Percentiles rank a stretch among this genome's conserved stretches.
Evolutionary conservation across 768 basidiomycete species (phyloP).

Genomic region (Tephrocybe sp.): DNA sequence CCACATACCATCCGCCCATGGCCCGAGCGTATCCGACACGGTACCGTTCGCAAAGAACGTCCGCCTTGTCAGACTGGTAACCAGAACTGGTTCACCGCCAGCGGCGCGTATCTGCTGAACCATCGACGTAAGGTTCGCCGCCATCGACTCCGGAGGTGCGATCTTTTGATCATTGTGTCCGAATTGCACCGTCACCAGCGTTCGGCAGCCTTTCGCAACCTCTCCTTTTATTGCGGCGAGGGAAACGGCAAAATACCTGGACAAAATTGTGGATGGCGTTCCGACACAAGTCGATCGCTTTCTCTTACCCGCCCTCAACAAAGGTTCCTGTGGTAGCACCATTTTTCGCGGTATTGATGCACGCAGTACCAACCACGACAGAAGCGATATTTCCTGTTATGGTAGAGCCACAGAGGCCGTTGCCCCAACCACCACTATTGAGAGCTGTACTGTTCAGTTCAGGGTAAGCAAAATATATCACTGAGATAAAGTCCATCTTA

Average conservation of each 20-base stretch:
- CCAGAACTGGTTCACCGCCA: conserved; percentile 39
- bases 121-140: conserved; percentile 40
- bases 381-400: conserved; percentile 32
- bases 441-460: conserved; percentile 25
- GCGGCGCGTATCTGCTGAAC: conserved; percentile 34
- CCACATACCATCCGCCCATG: conserved; percentile 37
- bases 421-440: conserved; percentile 42
- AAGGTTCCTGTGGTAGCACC: conserved; percentile 41
- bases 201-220: conserved; percentile 34
- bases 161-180: conserved; percentile 42
- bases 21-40: conserved; percentile 33
- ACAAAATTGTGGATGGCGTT: too few relatives aligned
- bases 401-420: conserved; percentile 38
- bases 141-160: conserved; percentile 43
- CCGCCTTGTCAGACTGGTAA: conserved; percentile 41
- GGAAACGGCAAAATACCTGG: conserved; percentile 35
- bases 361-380: conserved; percentile 29
- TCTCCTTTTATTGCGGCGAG: conserved; percentile 31
- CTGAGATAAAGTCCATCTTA: conserved; percentile 6
- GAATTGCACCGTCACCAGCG: conserved; percentile 40
- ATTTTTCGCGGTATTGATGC: conserved; percentile 41
- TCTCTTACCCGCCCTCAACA: conserved; percentile 33
- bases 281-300: too few relatives aligned
- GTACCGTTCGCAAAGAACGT: conserved; percentile 36
- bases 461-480: background rate